Evolutionary conservation across 139 green algal species (phyloP).

Genomic region (Chlamydomonas schloesseri): DNA sequence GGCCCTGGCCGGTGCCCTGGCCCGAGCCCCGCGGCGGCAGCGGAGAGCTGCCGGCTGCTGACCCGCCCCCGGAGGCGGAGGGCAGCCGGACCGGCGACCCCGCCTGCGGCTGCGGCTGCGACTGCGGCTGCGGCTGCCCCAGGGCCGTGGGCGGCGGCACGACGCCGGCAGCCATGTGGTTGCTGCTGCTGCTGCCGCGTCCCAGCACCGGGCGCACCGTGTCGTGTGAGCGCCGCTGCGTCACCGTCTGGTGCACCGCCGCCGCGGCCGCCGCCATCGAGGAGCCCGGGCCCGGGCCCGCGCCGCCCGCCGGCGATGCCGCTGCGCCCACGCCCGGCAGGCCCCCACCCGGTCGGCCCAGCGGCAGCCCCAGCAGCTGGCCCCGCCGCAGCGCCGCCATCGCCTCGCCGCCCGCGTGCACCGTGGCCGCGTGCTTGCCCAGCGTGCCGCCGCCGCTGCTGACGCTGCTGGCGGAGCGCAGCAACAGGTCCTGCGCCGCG

Average conservation of each 20-base stretch:
- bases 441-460: neutral
- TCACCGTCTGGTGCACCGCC: neutral
- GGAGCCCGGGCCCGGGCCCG: too few relatives aligned
- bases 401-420: constrained; percentile 25
- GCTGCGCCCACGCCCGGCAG: too few relatives aligned
- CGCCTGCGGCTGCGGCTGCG: too few relatives aligned
- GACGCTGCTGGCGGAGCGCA: neutral
- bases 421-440: constrained; percentile 20
- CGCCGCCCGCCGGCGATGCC: neutral
- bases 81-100: too few relatives aligned
- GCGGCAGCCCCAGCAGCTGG: constrained; percentile 7
- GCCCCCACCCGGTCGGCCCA: too few relatives aligned
- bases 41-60: too few relatives aligned
- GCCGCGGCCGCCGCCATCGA: neutral
- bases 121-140: too few relatives aligned
- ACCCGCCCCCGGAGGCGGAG: too few relatives aligned
- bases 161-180: too few relatives aligned
- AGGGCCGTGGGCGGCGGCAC: too few relatives aligned
- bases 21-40: too few relatives aligned
- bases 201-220: neutral
- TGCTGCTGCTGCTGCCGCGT: neutral
- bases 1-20: too few relatives aligned
- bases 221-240: constrained; percentile 7
- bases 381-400: neutral
- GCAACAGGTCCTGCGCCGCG: constrained; percentile 28